These are phyloP conservation scores for Phytophthora hibernalis DNA, from an alignment of 352 stramenopile species.

Conservation along the genomic window DNA sequence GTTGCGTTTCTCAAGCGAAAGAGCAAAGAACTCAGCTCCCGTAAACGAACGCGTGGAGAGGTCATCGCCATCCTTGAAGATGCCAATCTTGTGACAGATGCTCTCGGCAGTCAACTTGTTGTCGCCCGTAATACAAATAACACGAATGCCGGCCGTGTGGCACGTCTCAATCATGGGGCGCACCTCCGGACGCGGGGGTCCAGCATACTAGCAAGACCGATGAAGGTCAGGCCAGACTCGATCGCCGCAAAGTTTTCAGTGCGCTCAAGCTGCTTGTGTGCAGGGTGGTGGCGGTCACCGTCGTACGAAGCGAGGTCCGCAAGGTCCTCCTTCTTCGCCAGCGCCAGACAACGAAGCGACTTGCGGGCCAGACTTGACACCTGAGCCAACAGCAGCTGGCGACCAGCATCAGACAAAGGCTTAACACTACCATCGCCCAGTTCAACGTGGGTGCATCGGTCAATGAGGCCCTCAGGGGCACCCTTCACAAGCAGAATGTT, in stretches of 20 bases:
- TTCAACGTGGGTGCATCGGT: conserved; percentile 95
- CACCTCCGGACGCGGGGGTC: conserved; percentile 98
- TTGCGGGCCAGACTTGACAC: conserved; percentile 93
- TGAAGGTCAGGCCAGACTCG: conserved; percentile 97
- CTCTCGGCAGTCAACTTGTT: conserved; percentile 98
- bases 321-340: conserved; percentile 97
- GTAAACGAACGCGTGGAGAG: conserved; percentile 94
- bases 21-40: conserved; percentile 96
- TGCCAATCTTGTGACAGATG: conserved; percentile 97
- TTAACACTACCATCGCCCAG: conserved; percentile 93
- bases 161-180: conserved; percentile 95
- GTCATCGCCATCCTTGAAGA: conserved; percentile 90
- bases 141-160: conserved; percentile 95
- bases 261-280: conserved; percentile 82
- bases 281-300: conserved; percentile 84
- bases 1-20: conserved; percentile 93
- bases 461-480: conserved; percentile 96
- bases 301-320: conserved; percentile 82
- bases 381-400: conserved; percentile 90
- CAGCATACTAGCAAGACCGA: conserved; percentile 98
- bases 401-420: conserved; percentile 90
- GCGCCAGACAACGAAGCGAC: conserved; percentile 95
- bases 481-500: conserved; percentile 99
- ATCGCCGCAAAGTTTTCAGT: conserved; percentile 94
- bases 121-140: conserved; percentile 99